Evolutionary conservation across 768 basidiomycete species (phyloP).

Genomic region (Serendipita sp.): DNA sequence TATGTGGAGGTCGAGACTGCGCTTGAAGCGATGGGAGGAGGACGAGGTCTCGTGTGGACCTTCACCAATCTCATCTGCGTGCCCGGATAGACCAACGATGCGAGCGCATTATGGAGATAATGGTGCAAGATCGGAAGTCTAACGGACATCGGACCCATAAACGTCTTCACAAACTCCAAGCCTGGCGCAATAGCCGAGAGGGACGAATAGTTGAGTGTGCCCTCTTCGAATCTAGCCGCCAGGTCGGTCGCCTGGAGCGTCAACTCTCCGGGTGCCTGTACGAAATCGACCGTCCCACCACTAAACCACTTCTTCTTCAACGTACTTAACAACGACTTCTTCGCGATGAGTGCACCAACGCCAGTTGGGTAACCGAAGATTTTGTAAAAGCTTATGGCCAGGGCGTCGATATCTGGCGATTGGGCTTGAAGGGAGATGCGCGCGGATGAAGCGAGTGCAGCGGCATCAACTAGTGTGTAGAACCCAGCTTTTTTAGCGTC

Average conservation of each 20-base stretch:
- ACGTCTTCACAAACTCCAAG: constrained; percentile 57
- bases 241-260: constrained; percentile 42
- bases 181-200: constrained; percentile 67
- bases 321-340: constrained; percentile 43
- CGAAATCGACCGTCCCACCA: constrained; percentile 22
- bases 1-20: too few relatives aligned
- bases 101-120: constrained; percentile 41
- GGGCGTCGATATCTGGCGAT: constrained; percentile 41
- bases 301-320: constrained; percentile 70
- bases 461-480: constrained; percentile 62
- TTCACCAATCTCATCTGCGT: constrained; percentile 44
- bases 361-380: constrained; percentile 84
- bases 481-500: constrained; percentile 57
- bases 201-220: constrained; percentile 68
- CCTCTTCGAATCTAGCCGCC: constrained; percentile 76
- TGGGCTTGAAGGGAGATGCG: constrained; percentile 45
- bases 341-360: constrained; percentile 62
- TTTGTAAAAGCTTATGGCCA: constrained; percentile 76
- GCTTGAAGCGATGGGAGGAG: too few relatives aligned
- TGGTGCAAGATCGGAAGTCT: constrained; percentile 55
- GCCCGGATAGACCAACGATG: constrained; percentile 41
- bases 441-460: constrained; percentile 62
- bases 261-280: constrained; percentile 61
- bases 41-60: constrained; percentile 37
- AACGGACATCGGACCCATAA: constrained; percentile 62